Evolutionary conservation across 805 yeast species (phyloP).

Genomic region (Pichia nakasei): DNA sequence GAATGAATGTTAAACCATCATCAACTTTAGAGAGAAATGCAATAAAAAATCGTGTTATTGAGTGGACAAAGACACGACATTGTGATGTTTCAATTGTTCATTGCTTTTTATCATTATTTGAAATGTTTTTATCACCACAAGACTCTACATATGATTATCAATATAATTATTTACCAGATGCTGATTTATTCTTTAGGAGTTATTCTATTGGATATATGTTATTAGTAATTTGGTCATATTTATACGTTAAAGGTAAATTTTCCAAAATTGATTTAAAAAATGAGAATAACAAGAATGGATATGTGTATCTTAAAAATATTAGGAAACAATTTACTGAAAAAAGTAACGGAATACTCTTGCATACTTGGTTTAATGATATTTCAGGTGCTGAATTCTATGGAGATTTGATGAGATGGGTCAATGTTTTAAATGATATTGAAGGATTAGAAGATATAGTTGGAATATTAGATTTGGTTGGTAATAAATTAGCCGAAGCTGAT

Average conservation of each 20-base stretch:
- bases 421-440: constrained; percentile 29
- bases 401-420: constrained; percentile 33
- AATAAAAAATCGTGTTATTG: constrained; percentile 40
- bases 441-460: constrained; percentile 48
- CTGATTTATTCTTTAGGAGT: constrained; percentile 40
- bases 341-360: constrained; percentile 26
- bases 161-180: constrained; percentile 40
- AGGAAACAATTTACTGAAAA: constrained; percentile 31
- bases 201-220: constrained; percentile 35
- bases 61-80: constrained; percentile 40
- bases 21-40: constrained; percentile 38
- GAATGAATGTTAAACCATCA: constrained; percentile 61
- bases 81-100: constrained; percentile 51
- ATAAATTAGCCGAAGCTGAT: constrained; percentile 31
- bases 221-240: constrained; percentile 44
- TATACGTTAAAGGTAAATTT: constrained; percentile 36
- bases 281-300: constrained; percentile 36
- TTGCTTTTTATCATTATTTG: constrained; percentile 52
- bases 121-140: constrained; percentile 50
- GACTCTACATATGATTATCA: constrained; percentile 34
- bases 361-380: constrained; percentile 26
- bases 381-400: constrained; percentile 33
- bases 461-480: constrained; percentile 37
- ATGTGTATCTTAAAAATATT: constrained; percentile 41
- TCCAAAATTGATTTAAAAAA: constrained; percentile 27